A percentile compares a stretch with the other conserved stretches of the same genome.
Evolutionary conservation across 495 filamentous ascomycete species (phyloP).

Genomic region (Penicillium antarcticum): DNA sequence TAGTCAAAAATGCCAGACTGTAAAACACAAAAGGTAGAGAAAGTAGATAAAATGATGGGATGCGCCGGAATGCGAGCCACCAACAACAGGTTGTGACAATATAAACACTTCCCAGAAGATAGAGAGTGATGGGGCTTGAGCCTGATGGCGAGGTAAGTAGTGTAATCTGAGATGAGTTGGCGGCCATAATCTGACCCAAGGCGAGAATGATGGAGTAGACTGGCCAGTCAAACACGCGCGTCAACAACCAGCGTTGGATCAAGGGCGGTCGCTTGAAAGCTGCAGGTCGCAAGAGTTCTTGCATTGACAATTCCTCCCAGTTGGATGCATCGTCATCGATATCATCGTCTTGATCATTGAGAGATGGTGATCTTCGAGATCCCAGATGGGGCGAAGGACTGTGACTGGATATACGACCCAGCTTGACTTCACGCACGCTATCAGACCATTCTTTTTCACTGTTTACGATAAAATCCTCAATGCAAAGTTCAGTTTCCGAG

Average conservation of each 20-base stretch:
- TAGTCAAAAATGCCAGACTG: slow-evolving; percentile 60
- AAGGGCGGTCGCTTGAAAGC: not conserved
- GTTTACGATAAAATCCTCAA: slow-evolving; percentile 62
- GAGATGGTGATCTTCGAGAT: slow-evolving; percentile 23
- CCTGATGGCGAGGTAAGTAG: slow-evolving; percentile 61
- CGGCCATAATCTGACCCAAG: slow-evolving; percentile 64
- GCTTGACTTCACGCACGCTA: slow-evolving; percentile 54
- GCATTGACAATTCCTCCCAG: slow-evolving; percentile 28
- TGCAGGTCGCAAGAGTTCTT: not conserved
- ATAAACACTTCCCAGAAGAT: slow-evolving; percentile 64
- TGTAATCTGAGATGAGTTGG: slow-evolving; percentile 70
- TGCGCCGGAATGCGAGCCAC: slow-evolving; percentile 60
- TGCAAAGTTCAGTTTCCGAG: slow-evolving; percentile 57
- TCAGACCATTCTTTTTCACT: slow-evolving; percentile 69
- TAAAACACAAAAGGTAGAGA: slow-evolving; percentile 61
- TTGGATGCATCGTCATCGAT: slow-evolving; percentile 50
- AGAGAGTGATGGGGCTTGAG: slow-evolving; percentile 59
- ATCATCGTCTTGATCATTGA: slow-evolving; percentile 23
- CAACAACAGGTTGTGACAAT: slow-evolving; percentile 56
- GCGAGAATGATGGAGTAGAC: slow-evolving; percentile 66
- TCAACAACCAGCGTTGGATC: slow-evolving; percentile 47
- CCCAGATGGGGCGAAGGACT: slow-evolving; percentile 40
- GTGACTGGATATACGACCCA: slow-evolving; percentile 40
- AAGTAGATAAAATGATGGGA: slow-evolving; percentile 57
- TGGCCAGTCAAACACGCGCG: slow-evolving; percentile 60